Evolutionary conservation across 331 rosid species (phyloP), one percentile per base, ranked within the genome.

Genomic region (Quercus tomentella): DNA sequence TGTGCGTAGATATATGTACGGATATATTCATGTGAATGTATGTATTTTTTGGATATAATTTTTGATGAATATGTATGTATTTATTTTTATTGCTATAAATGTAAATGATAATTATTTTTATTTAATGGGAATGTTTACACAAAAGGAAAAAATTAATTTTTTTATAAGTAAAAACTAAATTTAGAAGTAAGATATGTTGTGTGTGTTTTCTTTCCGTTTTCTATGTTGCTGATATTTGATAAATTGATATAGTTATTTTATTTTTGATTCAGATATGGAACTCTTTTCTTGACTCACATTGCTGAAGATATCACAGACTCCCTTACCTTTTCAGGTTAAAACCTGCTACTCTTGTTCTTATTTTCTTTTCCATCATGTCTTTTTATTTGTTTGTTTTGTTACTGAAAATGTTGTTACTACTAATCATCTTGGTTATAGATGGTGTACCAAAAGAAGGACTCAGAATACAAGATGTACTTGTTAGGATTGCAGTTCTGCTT

Each of bases 371-470:
- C 70, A 75, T 60, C 26, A 20, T 49, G 66, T 55, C 75, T 55
- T 3, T 56, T 55, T 28, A 5, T 26, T 31, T 76, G 68, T 82
- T 61, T 23, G 70, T 79, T 70, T 57, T 28, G 61, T 63, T 69
- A 65, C 69, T 71, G 67, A 70, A 76, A 54, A 37, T 86, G 63
- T 77, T 25, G 52, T 70, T 65, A 31, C 58, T 62, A 58, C 76
- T 54, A 68, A 56, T 78, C 33, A 80, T 84, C 55, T 81, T 77
- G 37, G 77, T 62, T 84, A 84, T 73, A 96, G 99, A 96, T 77
- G 99, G 99, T 49, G 99, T 96, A 82, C 99, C 99, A 23, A 96
- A 96, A 84, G 99, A 96, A 79, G 99, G 99, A 76, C 96, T 96
- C 65, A 87, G 98, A 82, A 90, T 93, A 83, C 90, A 75, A 75